Conservation (phyloP, 176 grass and related monocot species). For the Aegilops umbellulata region DNA sequence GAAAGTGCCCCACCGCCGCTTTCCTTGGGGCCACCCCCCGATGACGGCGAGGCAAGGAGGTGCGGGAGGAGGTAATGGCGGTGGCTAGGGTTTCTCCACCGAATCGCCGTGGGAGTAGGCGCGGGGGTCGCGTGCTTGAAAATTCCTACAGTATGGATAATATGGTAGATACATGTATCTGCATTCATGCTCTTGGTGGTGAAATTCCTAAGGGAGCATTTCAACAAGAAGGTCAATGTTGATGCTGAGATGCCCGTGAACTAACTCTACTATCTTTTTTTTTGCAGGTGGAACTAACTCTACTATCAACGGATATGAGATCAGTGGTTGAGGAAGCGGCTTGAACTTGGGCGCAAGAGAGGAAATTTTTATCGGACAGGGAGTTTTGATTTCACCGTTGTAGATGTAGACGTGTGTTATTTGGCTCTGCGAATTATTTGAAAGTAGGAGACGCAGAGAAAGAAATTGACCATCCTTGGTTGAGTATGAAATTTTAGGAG, state of each 20-base stretch:
- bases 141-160: constrained; percentile 28
- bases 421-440: neutral
- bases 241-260: constrained; percentile 29
- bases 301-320: constrained; percentile 41
- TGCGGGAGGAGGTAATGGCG: too few species aligned
- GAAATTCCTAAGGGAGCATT: constrained; percentile 75
- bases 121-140: too few species aligned
- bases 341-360: constrained; percentile 6
- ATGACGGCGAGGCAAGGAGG: too few species aligned
- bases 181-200: constrained; percentile 90
- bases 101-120: too few species aligned
- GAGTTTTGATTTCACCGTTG: neutral
- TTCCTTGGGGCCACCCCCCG: too few species aligned
- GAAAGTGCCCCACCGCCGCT: too few species aligned
- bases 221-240: constrained; percentile 52
- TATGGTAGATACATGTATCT: constrained; percentile 85
- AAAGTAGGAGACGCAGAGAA: neutral
- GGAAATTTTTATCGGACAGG: neutral
- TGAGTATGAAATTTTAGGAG: neutral
- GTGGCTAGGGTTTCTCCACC: too few species aligned
- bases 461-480: neutral
- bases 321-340: constrained; percentile 43
- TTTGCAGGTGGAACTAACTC: constrained; percentile 40
- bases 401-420: constrained; percentile 1
- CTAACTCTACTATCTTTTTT: constrained; percentile 39